phyloP scores from a whole-genome alignment of 202 grass and related monocot genomes.

The Schoenoplectus tabernaemontani region DNA sequence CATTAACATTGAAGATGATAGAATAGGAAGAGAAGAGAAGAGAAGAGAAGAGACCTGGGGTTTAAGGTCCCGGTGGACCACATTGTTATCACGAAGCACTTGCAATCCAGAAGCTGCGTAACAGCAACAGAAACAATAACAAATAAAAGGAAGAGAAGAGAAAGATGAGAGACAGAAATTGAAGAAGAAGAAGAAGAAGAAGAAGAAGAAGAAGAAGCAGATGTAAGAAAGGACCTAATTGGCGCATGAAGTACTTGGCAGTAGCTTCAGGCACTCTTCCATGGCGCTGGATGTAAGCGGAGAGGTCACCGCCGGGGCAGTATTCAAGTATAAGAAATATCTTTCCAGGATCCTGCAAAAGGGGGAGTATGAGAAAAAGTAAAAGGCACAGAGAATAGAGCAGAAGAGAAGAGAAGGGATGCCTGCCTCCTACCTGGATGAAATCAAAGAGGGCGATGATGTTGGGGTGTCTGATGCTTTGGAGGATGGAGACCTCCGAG shows the following conservation, averaged over 20 bases:
- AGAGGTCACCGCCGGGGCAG: conserved; percentile 75
- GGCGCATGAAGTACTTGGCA: conserved; percentile 80
- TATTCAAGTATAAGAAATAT: conserved; percentile 94
- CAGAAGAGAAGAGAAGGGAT: too few relatives aligned
- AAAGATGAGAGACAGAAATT: neutral
- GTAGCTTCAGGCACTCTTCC: conserved; percentile 58
- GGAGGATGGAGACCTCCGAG: conserved; percentile 86
- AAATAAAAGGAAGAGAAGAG: too few relatives aligned
- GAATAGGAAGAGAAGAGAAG: too few relatives aligned
- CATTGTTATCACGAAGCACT: conserved; percentile 81
- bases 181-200: too few relatives aligned
- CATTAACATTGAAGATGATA: too few relatives aligned
- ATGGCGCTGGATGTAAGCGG: conserved; percentile 41
- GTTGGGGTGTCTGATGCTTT: conserved; percentile 64
- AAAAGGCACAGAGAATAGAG: too few relatives aligned
- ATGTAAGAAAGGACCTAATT: conserved; percentile 44
- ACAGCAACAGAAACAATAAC: neutral
- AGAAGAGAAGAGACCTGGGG: conserved; percentile 49
- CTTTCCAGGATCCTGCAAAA: conserved; percentile 45
- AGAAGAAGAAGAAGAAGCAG: neutral
- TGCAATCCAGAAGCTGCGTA: conserved; percentile 75
- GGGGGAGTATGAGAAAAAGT: too few relatives aligned
- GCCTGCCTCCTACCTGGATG: too few relatives aligned
- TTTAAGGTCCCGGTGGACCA: conserved; percentile 94
- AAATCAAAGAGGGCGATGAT: conserved; percentile 80